A percentile compares a stretch with the other conserved stretches of the same genome.
phyloP scores from a whole-genome alignment of 441 rosid species.

The Arabidopsis lyrata region DNA sequence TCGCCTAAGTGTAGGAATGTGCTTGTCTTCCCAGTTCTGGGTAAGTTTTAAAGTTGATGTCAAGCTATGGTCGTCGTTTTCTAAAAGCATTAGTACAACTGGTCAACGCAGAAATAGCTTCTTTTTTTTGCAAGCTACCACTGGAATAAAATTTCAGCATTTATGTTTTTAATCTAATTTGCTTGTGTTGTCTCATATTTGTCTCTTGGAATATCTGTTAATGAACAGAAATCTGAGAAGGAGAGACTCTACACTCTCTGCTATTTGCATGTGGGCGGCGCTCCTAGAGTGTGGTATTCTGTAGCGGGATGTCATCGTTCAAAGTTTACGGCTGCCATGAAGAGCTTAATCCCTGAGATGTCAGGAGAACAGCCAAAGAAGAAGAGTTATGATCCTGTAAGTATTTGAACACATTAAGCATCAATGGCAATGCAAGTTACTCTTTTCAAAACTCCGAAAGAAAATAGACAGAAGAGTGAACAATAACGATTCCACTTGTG shows the following conservation, averaged over 20 bases:
- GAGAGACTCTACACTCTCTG: slow-evolving; percentile 64
- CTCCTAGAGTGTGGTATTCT: slow-evolving; percentile 69
- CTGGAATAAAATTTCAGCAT: not conserved
- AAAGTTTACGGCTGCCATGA: slow-evolving; percentile 51
- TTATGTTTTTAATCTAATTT: slow-evolving; percentile 10
- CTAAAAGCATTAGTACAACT: slow-evolving; percentile 4
- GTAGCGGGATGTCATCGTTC: slow-evolving; percentile 54
- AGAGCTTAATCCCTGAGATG: slow-evolving; percentile 48
- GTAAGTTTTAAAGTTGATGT: slow-evolving; percentile 52
- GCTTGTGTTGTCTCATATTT: slow-evolving; percentile 23
- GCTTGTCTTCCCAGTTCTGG: slow-evolving; percentile 69
- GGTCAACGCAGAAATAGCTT: not conserved
- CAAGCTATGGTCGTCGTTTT: slow-evolving; percentile 14
- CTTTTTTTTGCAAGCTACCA: slow-evolving; percentile 1
- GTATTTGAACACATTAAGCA: slow-evolving; percentile 35
- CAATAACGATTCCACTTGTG: slow-evolving; percentile 10
- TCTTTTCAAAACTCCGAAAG: slow-evolving; percentile 3
- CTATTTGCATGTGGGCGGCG: slow-evolving; percentile 78
- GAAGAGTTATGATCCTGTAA: slow-evolving; percentile 49
- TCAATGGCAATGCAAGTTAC: slow-evolving; percentile 32
- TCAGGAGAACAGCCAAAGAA: slow-evolving; percentile 44
- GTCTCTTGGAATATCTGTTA: slow-evolving; percentile 32
- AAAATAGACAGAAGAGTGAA: slow-evolving; percentile 18
- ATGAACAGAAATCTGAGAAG: slow-evolving; percentile 66
- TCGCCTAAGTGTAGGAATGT: slow-evolving; percentile 72